Evolutionary conservation across 129 eudicot species (phyloP).

Genomic region (Arctium lappa): DNA sequence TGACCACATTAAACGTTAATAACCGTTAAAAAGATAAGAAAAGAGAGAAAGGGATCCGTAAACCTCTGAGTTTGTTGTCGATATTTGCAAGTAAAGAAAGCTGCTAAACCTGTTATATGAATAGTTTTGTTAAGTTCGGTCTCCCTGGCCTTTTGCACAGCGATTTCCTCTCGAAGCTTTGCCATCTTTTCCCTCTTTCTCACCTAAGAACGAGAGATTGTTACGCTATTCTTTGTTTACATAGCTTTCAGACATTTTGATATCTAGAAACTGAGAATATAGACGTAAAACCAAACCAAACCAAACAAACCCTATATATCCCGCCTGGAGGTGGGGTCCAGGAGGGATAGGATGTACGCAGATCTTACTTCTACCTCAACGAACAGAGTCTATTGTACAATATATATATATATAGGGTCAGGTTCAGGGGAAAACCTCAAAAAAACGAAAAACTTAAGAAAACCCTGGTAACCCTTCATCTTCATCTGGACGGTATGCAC

Average conservation of each 20-base stretch:
- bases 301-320: not conserved
- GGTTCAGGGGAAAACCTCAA: too few relatives aligned
- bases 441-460: too few relatives aligned
- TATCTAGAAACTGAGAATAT: not conserved
- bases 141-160: constrained; percentile 76
- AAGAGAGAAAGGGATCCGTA: not conserved
- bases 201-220: not conserved
- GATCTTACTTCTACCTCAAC: not conserved
- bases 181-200: constrained; percentile 67
- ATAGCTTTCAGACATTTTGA: not conserved
- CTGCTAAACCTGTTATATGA: constrained; percentile 60
- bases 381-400: not conserved
- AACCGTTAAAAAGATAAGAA: not conserved
- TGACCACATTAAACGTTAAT: not conserved
- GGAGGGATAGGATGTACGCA: not conserved
- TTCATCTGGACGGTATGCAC: too few relatives aligned
- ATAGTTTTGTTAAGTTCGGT: constrained; percentile 74
- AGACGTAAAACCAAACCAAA: not conserved
- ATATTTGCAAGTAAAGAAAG: not conserved
- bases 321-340: not conserved
- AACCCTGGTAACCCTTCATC: too few relatives aligned
- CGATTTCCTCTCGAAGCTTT: constrained; percentile 68
- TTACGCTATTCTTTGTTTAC: not conserved
- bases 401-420: too few relatives aligned
- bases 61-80: not conserved